A percentile compares a stretch with the other conserved stretches of the same genome.
Conservation (phyloP, 176 grass and related monocot species). For the Panicum miliaceum region DNA sequence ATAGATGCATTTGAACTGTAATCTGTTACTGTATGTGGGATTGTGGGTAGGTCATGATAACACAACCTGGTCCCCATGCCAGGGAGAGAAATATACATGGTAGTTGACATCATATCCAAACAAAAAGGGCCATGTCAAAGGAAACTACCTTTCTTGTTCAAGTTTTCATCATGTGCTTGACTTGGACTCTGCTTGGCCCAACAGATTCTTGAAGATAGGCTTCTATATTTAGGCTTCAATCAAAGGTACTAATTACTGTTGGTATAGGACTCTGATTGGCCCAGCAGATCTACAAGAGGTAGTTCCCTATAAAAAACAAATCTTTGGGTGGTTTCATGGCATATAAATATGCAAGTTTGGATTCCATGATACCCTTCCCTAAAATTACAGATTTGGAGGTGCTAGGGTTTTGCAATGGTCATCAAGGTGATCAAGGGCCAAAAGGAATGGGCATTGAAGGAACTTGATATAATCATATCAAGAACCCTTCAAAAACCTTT, state of each 20-base stretch:
- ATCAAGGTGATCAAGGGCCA: neutral
- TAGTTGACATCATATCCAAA: neutral
- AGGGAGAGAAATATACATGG: neutral
- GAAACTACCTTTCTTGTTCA: neutral
- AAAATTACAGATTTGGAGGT: neutral
- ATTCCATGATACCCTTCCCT: neutral
- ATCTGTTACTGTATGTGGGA: neutral
- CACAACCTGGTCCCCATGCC: neutral
- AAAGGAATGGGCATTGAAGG: neutral
- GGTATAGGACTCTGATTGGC: conserved; percentile 28
- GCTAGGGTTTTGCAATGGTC: conserved; percentile 31
- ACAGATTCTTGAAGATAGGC: neutral
- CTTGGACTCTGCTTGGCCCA: conserved; percentile 22
- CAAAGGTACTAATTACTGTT: neutral
- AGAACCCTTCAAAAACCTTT: conserved; percentile 2
- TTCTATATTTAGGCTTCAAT: neutral
- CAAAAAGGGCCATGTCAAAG: neutral
- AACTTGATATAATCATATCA: neutral
- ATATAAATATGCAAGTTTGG: conserved; percentile 42
- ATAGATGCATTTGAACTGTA: neutral
- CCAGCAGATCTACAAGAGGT: neutral
- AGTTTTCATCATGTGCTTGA: neutral
- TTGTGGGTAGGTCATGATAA: neutral
- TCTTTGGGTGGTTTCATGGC: neutral
- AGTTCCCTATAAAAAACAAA: neutral